Evolutionary conservation across 139 green algal species (phyloP).

Genomic region (Chlamydomonas eustigma): DNA sequence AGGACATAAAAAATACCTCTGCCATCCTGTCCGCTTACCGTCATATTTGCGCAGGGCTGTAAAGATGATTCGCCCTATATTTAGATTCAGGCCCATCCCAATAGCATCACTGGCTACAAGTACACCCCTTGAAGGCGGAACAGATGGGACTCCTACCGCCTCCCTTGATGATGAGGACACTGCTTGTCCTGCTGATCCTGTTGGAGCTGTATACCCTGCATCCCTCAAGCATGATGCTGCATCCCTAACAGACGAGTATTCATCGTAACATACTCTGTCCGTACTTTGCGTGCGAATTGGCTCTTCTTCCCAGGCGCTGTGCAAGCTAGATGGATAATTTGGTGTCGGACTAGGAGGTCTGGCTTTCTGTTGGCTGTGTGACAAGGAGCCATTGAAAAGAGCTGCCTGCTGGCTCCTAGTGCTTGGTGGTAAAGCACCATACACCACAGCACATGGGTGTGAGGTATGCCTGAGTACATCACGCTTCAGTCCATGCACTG

Average conservation of each 20-base stretch:
- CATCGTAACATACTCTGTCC: too few relatives aligned
- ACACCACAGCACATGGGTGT: constrained; percentile 20
- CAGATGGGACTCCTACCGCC: neutral
- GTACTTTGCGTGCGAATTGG: too few relatives aligned
- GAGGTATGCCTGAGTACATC: constrained; percentile 17
- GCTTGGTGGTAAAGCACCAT: constrained; percentile 30
- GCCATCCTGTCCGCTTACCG: constrained; percentile 39
- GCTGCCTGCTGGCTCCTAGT: constrained; percentile 31
- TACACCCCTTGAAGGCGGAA: constrained; percentile 40
- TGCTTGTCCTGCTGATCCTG: too few relatives aligned
- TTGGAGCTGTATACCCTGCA: too few relatives aligned
- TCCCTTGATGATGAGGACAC: too few relatives aligned
- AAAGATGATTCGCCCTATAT: constrained; percentile 91
- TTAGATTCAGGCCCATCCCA: constrained; percentile 97
- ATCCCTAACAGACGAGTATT: too few relatives aligned
- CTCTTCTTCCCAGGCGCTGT: too few relatives aligned
- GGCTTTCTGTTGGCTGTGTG: too few relatives aligned
- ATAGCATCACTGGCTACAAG: constrained; percentile 93
- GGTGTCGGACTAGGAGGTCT: too few relatives aligned
- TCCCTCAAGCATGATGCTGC: too few relatives aligned
- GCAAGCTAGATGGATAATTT: too few relatives aligned
- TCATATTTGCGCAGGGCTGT: constrained; percentile 74
- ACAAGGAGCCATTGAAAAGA: constrained; percentile 40
- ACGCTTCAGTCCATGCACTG: constrained; percentile 26
- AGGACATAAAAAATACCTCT: neutral